A percentile compares a stretch with the other conserved stretches of the same genome.
These are phyloP conservation scores for Calonectria crousiana DNA, from an alignment of 2,329 filamentous ascomycete genomes.

Conservation along the genomic window DNA sequence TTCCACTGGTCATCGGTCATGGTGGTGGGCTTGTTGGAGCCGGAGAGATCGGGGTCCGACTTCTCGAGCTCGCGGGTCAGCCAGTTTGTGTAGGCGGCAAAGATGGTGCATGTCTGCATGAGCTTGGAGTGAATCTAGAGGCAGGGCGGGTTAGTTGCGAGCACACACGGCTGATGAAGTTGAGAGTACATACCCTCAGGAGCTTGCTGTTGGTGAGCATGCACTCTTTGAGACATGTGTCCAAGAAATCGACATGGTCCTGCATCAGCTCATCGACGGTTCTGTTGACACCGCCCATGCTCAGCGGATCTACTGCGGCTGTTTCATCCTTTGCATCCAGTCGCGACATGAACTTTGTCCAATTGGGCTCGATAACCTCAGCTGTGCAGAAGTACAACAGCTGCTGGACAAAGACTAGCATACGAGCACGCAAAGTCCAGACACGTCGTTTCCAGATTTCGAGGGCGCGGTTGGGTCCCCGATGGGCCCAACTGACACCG, in stretches of 20 bases:
- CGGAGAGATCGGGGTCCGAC: constrained; percentile 82
- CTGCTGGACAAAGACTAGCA: constrained; percentile 98
- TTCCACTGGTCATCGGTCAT: constrained; percentile 73
- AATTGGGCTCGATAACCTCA: constrained; percentile 98
- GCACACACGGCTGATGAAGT: neutral
- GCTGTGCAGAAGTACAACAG: constrained; percentile 96
- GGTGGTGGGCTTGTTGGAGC: constrained; percentile 67
- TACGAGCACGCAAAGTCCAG: constrained; percentile 91
- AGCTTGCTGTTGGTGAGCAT: constrained; percentile 98
- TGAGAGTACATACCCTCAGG: constrained; percentile 73
- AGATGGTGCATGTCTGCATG: constrained; percentile 95
- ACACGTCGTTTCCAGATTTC: constrained; percentile 94
- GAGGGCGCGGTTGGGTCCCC: constrained; percentile 77
- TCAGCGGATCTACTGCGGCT: constrained; percentile 33
- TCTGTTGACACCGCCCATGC: constrained; percentile 58
- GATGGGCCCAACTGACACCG: constrained; percentile 84
- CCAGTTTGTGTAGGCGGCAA: constrained; percentile 89
- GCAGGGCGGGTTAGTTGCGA: constrained; percentile 25
- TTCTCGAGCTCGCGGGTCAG: constrained; percentile 87
- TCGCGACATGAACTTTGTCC: constrained; percentile 92
- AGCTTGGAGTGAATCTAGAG: constrained; percentile 94
- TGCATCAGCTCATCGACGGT: constrained; percentile 99
- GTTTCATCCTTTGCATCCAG: constrained; percentile 72
- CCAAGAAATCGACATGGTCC: constrained; percentile 97
- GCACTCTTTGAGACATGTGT: constrained; percentile 98